Evolutionary conservation across 1,139 yeast species (phyloP), one percentile per base, ranked within the genome.

Genomic region (Lodderomyces metapsilosis): DNA sequence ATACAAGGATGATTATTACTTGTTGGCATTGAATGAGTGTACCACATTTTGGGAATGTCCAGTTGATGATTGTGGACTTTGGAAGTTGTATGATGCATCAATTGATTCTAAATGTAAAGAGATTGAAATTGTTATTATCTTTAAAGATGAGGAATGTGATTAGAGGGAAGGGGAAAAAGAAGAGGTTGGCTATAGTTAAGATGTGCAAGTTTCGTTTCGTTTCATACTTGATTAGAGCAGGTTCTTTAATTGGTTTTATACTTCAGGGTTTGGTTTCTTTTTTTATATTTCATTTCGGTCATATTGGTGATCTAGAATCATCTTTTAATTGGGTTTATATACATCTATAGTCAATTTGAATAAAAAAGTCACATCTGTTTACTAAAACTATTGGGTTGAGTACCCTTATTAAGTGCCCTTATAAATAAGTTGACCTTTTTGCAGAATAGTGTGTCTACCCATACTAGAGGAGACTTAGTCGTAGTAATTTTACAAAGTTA

Each of bases 1-100:
- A 34, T 17, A 40, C 22, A 18, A 35, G 16, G 38, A 43, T 27
- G 41, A 41, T 17, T 71, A 73, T 37, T 68, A 40, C 24, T 39
- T 39, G 15, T 45, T 45, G 41, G 46, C 48, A 27, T 39, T 45
- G 22, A 39, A 44, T 36, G 36, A 37, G 21, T 38, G 38, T 15
- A 43, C 41, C n/a, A 34, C 16, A 8, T 45, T 45, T 40, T 45
- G 43, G 43, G 33, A 43, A 18, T 43, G 41, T 37, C 35, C 40
- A 17, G 45, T 40, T 31, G 39, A 36, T 21, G 34, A 34, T 17
- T 24, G 30, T 16, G 45, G 43, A 17, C 23, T 36, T 25, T 43
- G 32, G 39, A 43, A 43, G 18, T 17, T 43, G 18, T 43, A 43
- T 18, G 45, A 43, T 36, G 34, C 33, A 24, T 27, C 37, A 10